These are phyloP conservation scores for Corylus heterophylla DNA, from an alignment of 306 rosid genomes.

Conservation along the genomic window DNA sequence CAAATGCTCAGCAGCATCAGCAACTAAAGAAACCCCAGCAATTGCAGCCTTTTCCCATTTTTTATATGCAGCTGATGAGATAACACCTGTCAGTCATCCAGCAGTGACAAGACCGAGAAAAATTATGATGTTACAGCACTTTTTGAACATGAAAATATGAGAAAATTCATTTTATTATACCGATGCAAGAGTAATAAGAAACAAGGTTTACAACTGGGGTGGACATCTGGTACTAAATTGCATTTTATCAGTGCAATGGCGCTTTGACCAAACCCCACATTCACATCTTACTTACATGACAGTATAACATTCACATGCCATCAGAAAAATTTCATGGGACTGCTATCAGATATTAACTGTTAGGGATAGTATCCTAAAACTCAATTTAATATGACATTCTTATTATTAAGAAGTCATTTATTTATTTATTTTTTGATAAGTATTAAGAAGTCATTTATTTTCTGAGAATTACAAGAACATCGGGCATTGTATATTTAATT, in stretches of 20 bases:
- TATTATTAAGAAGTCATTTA: no score
- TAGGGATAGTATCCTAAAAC: no score
- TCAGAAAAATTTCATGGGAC: neutral
- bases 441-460: no score
- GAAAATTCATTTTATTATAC: constrained; percentile 17
- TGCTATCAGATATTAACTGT: constrained; percentile 2
- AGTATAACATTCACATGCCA: neutral
- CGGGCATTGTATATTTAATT: no score
- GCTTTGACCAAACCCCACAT: neutral
- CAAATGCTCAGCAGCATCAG: constrained; percentile 98
- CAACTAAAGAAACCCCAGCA: constrained; percentile 98
- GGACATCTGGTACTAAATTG: neutral
- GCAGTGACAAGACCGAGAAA: constrained; percentile 14
- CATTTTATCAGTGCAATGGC: neutral
- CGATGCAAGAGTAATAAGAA: constrained; percentile 2
- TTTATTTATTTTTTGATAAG: no score
- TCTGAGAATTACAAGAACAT: no score
- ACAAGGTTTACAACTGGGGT: neutral
- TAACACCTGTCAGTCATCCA: constrained; percentile 42
- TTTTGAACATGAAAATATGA: neutral
- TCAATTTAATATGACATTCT: no score
- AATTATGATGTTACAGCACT: neutral
- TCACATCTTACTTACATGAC: neutral
- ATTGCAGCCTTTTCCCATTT: constrained; percentile 99
- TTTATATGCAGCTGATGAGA: constrained; percentile 77